Base-by-base conservation (phyloP, 208 protist genomes). In the Naegleria lovaniensis region DNA sequence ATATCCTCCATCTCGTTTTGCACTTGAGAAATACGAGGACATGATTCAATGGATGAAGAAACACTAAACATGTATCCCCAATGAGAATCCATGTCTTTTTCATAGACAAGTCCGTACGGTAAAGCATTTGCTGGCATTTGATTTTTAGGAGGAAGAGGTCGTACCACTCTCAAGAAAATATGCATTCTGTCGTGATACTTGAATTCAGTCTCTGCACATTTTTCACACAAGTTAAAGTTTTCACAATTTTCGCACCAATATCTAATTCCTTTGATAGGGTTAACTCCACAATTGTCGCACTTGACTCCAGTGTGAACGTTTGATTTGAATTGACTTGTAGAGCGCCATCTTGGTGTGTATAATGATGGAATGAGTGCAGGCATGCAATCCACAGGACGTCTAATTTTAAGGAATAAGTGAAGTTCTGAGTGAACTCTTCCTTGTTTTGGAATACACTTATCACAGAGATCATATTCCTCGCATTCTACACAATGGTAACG, bases 21-120 rank as follows among this genome's bases (percentile, higher is more conserved):
- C 4, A 55, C 3, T 29, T 75, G 58, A 29, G 58, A 75, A 5
- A 75, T 75, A n/a, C 22, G 15, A 75, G 58, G 58, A 25, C 58
- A 75, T 5, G 58, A 5, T n/a, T 75, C 58, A n/a, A 75, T 38
- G 22, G 52, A 83, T 0, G 41, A 58, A 55, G n/a, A 83, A 3
- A 91, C 90, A 19, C 43, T 55, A 39, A 91, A 91, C n/a, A 88
- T 15, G 52, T 89, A 91, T 40, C 90, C 90, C 90, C 90, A 91
- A 38, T 89, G 85, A 55, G 79, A 58, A 36, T 91, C 90, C 19
- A 85, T 55, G 6, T 91, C 90, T 52, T 87, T 84, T 36, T 89
- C 85, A 40, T 91, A 91, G 0, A 91, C 83, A 0, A 91, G 25
- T 55, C 90, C 90, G 38, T 91, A 91, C 5, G 90, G 90, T 13